Evolutionary conservation across 2,329 filamentous ascomycete genomes (phyloP).

Genomic region (Cladophialophora yegresii): DNA sequence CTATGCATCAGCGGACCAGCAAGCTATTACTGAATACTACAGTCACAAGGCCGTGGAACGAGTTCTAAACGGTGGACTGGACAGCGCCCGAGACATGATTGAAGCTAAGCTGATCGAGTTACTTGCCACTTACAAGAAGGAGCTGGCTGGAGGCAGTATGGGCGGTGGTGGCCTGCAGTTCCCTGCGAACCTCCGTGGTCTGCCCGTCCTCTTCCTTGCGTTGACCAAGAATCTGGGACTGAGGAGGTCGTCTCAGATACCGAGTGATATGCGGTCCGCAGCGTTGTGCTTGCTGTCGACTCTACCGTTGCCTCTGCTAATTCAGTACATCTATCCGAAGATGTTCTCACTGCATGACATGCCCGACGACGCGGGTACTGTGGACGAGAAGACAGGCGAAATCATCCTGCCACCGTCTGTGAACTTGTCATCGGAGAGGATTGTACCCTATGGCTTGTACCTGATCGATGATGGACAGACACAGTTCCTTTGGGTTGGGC

Average conservation of each 20-base stretch:
- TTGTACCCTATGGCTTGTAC: slow-evolving; percentile 89
- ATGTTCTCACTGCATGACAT: slow-evolving; percentile 86
- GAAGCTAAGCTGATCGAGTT: slow-evolving; percentile 91
- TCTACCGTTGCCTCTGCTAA: slow-evolving; percentile 31
- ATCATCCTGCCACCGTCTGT: slow-evolving; percentile 81
- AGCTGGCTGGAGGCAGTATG: slow-evolving; percentile 93
- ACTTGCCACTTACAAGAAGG: slow-evolving; percentile 93
- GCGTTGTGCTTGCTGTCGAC: slow-evolving; percentile 94
- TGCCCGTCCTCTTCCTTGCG: slow-evolving; percentile 88
- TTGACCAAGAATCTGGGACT: slow-evolving; percentile 96
- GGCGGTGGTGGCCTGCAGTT: slow-evolving; percentile 89
- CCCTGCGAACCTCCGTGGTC: slow-evolving; percentile 83
- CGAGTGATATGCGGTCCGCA: slow-evolving; percentile 88
- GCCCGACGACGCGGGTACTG: slow-evolving; percentile 87
- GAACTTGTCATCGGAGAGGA: slow-evolving; percentile 83
- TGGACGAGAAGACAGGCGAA: slow-evolving; percentile 81
- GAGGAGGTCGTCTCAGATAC: slow-evolving; percentile 89
- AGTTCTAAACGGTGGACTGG: slow-evolving; percentile 79
- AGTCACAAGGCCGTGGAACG: slow-evolving; percentile 97
- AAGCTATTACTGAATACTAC: slow-evolving; percentile 90
- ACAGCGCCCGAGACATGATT: slow-evolving; percentile 85
- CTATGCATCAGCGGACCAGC: slow-evolving; percentile 92
- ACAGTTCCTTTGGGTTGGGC: slow-evolving; percentile 95
- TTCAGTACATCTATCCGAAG: slow-evolving; percentile 57
- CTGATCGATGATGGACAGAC: slow-evolving; percentile 96